Evolutionary conservation across 202 grass and related monocot genomes (phyloP).

Genomic region (Zizania palustris): DNA sequence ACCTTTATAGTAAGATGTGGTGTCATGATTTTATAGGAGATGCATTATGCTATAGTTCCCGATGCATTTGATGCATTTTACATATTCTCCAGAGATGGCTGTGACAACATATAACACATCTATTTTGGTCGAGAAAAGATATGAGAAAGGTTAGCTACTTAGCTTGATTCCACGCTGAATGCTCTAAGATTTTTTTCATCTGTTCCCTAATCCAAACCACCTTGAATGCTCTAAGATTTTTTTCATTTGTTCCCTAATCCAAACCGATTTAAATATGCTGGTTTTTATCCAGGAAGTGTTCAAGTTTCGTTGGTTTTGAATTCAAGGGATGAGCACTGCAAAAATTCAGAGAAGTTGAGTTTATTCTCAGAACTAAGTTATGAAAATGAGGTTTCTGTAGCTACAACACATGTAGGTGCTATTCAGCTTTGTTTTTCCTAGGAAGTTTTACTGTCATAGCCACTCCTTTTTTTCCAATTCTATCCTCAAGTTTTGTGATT

Average conservation of each 20-base stretch:
- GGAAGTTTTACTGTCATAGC: not conserved
- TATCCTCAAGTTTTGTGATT: conserved; percentile 11
- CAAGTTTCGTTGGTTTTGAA: conserved; percentile 96
- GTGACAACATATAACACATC: conserved; percentile 97
- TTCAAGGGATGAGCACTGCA: conserved; percentile 73
- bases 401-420: conserved; percentile 5
- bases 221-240: no score
- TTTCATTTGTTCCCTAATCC: no score
- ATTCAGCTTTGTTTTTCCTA: conserved; percentile 20
- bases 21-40: conserved; percentile 52
- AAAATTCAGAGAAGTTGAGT: conserved; percentile 65
- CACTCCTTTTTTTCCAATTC: not conserved
- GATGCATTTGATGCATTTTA: conserved; percentile 26
- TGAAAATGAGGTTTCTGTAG: conserved; percentile 30
- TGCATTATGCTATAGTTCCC: conserved; percentile 25
- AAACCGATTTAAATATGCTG: conserved; percentile 28
- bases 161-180: conserved; percentile 33
- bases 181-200: conserved; percentile 12
- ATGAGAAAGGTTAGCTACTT: conserved; percentile 82
- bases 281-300: conserved; percentile 69
- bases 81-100: conserved; percentile 68
- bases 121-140: conserved; percentile 74
- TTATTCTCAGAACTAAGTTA: conserved; percentile 77
- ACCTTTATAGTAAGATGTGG: conserved; percentile 22
- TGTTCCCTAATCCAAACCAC: conserved; percentile 8